phyloP scores from a whole-genome alignment of 257 asterid genomes.

The Schizonepeta tenuifolia region DNA sequence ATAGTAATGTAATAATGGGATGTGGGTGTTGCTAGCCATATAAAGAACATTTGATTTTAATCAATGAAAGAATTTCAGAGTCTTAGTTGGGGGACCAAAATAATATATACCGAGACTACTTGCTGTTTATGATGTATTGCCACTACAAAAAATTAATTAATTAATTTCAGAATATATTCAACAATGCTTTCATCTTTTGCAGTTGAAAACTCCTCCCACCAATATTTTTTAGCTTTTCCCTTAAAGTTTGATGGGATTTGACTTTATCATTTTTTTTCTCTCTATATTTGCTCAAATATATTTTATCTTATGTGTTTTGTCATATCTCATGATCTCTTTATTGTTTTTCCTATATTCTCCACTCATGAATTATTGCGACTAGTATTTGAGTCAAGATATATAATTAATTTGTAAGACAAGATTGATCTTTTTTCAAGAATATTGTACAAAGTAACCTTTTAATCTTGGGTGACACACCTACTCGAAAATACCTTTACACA shows the following conservation, averaged over 20 bases:
- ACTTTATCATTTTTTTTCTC: conserved; percentile 31
- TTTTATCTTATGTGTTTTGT: conserved; percentile 18
- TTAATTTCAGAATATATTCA: conserved; percentile 53
- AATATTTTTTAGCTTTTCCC: conserved; percentile 42
- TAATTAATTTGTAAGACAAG: background rate
- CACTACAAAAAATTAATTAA: conserved; percentile 37
- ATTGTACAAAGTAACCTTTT: background rate
- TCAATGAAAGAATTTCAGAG: conserved; percentile 23
- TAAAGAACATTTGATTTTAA: conserved; percentile 31
- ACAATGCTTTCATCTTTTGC: conserved; percentile 57
- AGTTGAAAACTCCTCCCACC: conserved; percentile 62
- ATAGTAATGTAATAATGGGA: conserved; percentile 31
- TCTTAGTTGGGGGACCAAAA: conserved; percentile 59
- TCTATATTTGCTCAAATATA: conserved; percentile 12
- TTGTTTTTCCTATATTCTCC: conserved; percentile 26
- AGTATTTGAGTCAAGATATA: background rate
- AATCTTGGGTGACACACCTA: background rate
- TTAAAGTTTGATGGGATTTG: conserved; percentile 57
- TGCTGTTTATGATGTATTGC: conserved; percentile 50
- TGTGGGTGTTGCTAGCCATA: conserved; percentile 17
- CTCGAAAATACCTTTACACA: background rate
- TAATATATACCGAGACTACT: conserved; percentile 29
- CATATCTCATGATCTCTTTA: conserved; percentile 13
- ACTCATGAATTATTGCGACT: conserved; percentile 14
- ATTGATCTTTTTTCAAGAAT: background rate